These are phyloP conservation scores for Paraurostyla sp. DNA, from an alignment of 73 alveolate species.

Conservation along the genomic window DNA sequence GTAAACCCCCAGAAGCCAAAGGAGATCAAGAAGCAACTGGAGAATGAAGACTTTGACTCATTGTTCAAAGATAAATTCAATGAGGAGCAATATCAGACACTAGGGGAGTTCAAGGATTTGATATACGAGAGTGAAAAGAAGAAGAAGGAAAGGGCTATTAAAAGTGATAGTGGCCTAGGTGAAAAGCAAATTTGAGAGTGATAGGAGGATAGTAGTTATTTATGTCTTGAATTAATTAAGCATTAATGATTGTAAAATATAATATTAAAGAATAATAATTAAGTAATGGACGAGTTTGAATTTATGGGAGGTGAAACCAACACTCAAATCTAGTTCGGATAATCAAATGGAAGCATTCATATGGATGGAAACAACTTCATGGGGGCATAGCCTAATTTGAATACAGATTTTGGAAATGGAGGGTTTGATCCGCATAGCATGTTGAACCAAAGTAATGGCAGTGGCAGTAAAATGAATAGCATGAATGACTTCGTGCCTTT, in stretches of 20 bases:
- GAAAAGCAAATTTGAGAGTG: not conserved
- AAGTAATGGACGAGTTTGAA: not conserved
- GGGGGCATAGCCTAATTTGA: too few species aligned
- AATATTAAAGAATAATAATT: not conserved
- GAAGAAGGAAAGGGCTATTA: constrained; percentile 13
- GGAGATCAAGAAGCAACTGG: constrained; percentile 2
- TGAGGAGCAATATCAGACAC: constrained; percentile 10
- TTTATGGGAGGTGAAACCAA: not conserved
- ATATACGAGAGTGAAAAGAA: constrained; percentile 58
- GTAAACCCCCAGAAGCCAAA: constrained; percentile 41
- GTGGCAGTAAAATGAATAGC: constrained; percentile 17
- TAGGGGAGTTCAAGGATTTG: constrained; percentile 36
- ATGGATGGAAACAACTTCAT: not conserved
- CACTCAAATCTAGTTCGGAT: too few species aligned
- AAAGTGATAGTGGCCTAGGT: too few species aligned
- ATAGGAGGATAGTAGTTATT: not conserved
- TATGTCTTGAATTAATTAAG: not conserved
- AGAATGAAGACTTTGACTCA: constrained; percentile 16
- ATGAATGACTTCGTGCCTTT: not conserved
- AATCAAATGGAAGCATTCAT: too few species aligned
- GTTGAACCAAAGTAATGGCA: not conserved
- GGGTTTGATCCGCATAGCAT: not conserved
- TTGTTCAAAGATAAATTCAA: constrained; percentile 15
- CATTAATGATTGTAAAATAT: not conserved
- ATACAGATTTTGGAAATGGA: too few species aligned